These are phyloP conservation scores for Hura crepitans DNA, from an alignment of 441 rosid genomes.

Conservation along the genomic window DNA sequence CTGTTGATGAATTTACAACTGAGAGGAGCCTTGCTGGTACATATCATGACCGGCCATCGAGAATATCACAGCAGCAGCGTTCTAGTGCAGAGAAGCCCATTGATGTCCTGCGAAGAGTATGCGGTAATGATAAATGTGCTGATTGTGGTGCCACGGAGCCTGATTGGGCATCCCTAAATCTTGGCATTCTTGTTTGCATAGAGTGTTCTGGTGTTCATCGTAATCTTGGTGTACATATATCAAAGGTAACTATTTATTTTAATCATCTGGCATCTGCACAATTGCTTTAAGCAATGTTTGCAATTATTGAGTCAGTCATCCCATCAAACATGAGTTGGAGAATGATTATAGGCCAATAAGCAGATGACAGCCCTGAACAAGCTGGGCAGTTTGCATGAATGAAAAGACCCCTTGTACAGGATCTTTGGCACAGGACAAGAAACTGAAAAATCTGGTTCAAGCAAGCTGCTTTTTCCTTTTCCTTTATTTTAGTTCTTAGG, in stretches of 20 bases:
- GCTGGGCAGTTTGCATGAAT: background rate
- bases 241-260: slow-evolving; percentile 56
- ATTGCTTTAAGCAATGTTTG: slow-evolving; percentile 4
- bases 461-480: too few relatives aligned
- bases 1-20: slow-evolving; percentile 63
- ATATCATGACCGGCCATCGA: slow-evolving; percentile 62
- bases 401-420: too few relatives aligned
- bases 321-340: slow-evolving; percentile 11
- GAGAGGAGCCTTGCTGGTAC: slow-evolving; percentile 58
- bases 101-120: slow-evolving; percentile 70
- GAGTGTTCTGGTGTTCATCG: slow-evolving; percentile 99
- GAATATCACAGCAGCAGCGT: slow-evolving; percentile 71
- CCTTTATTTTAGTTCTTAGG: too few relatives aligned
- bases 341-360: background rate
- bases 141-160: slow-evolving; percentile 99
- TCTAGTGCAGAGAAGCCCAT: slow-evolving; percentile 85
- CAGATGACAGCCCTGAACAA: background rate
- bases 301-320: background rate
- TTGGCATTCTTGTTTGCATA: slow-evolving; percentile 96
- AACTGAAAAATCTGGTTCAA: too few relatives aligned
- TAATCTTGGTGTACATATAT: slow-evolving; percentile 96
- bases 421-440: too few relatives aligned
- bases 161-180: slow-evolving; percentile 98
- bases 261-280: slow-evolving; percentile 2
- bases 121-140: slow-evolving; percentile 97